Evolutionary conservation across 2,329 filamentous ascomycete genomes (phyloP).

Genomic region (Cladophialophora exuberans): DNA sequence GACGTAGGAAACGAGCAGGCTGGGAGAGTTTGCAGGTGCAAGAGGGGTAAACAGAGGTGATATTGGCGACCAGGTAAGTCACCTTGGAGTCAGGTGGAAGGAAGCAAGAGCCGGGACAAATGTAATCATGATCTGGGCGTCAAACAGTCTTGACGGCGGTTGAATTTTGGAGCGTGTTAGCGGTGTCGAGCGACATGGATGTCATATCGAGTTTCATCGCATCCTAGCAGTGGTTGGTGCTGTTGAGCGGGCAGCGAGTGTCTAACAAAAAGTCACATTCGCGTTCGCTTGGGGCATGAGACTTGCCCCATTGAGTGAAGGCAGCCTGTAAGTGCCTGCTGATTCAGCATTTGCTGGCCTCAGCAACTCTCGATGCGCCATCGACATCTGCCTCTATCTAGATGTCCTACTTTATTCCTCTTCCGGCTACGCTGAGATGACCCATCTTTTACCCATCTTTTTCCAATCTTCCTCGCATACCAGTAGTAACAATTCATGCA

Average conservation of each 20-base stretch:
- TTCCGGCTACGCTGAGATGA: background rate
- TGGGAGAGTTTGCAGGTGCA: background rate
- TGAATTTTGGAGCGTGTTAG: background rate
- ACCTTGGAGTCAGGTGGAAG: slow-evolving; percentile 6
- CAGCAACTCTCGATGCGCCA: background rate
- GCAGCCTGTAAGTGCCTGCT: background rate
- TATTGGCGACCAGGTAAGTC: background rate
- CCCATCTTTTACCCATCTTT: background rate
- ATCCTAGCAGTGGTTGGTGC: too few species aligned
- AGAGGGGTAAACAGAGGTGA: background rate
- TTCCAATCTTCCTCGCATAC: background rate
- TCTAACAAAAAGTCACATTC: too few species aligned
- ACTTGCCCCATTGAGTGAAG: slow-evolving; percentile 2
- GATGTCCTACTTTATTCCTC: slow-evolving; percentile 4
- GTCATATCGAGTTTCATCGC: background rate
- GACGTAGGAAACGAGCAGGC: background rate
- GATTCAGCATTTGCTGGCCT: slow-evolving; percentile 5
- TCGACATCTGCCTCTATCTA: background rate
- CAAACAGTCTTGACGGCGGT: background rate
- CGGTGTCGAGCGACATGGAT: background rate
- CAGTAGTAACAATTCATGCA: slow-evolving; percentile 4
- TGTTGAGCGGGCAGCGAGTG: too few species aligned
- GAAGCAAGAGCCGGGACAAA: background rate
- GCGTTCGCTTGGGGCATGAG: too few species aligned
- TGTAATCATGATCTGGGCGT: background rate